Evolutionary conservation across 1,139 yeast species (phyloP), one percentile per base, ranked within the genome.

Genomic region (Oligophagozyma castellii): DNA sequence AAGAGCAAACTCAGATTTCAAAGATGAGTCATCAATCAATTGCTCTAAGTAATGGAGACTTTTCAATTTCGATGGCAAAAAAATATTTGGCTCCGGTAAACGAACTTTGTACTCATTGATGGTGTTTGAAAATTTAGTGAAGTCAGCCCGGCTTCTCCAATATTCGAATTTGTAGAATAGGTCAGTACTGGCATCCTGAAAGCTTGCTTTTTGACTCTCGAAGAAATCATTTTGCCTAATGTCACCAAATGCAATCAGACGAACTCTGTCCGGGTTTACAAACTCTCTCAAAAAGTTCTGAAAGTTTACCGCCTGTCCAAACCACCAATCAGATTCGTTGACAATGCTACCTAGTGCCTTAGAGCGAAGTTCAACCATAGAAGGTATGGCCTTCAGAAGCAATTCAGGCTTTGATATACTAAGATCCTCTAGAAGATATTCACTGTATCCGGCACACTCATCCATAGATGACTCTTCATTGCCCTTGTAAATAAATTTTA

Each of bases 401-500:
- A 66, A 65, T 14, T 56, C 46, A 1, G 53, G 41, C 0, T 53
- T 51, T 4, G 58, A 23, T 0, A 28, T 24, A 0, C 37, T 29
- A 14, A 61, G 35, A 31, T 63, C 51, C 7, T 44, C 39, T 33
- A 66, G 61, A 27, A 73, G 38, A 0, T 38, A 30, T 24, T 53
- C 55, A 20, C 62, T 45, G 12, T 46, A 43, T 1, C 44, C 43
- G 0, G 67, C 52, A 8, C 63, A 58, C 36, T 68, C 74, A n/a
- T 62, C 62, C 56, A 63, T 58, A 1, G 68, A 54, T 1, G 62
- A 47, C 3, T 37, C 36, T 3, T 39, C 42, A 0, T 37, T 32
- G 20, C 59, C 64, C 29, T 57, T 48, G 33, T 67, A 58, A 5
- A 65, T 40, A 38, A 59, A 71, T 29, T 59, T 62, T 25, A 65